Evolutionary conservation across 768 basidiomycete genomes (phyloP), one percentile per base, ranked within the genome.

Genomic region (Mycena crocata): DNA sequence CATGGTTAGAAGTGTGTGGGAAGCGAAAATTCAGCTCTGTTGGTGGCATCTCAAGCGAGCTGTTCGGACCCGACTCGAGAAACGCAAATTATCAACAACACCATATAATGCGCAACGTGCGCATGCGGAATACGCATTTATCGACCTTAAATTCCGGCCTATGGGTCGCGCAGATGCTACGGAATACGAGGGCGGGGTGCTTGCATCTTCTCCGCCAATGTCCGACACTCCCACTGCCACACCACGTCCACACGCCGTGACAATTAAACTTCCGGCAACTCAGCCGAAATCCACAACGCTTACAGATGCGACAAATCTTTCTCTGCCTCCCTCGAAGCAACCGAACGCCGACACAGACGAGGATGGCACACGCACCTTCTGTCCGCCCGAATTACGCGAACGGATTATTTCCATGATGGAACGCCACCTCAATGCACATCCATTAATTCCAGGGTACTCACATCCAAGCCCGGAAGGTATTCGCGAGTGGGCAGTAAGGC

Each of bases 371-470:
- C 73, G 68, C 42, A 70, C 59, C 35, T 75, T 75, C 52, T 74
- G 72, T 55, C 66, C 75, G 0, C 7, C 13, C 15, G 69, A 70
- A 35, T 58, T 64, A 35, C 72, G 67, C 23, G 30, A 56, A 15
- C 9, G 35, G 2, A 63, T 75, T 37, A 44, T 70, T 34, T 39
- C 67, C 2, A 49, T 71, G 64, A 73, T 76, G 64, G 68, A 72
- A 37, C 40, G 49, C 7, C 71, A 73, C 51, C 61, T 67, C 14
- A 66, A 62, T 57, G 70, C 73, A 1, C 74, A 74, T 52, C 75
- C 75, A 12, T 39, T 72, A 3, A 75, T 76, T 46, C 75, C 71
- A 7, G 74, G 71, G 12, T 72, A 71, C 24, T 50, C 68, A 12
- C 49, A 55, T 15, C 75, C 75, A 10, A 70, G 54, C 21, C 37